Evolutionary conservation across 1,139 yeast genomes (phyloP).

Genomic region (Pichia sp.): DNA sequence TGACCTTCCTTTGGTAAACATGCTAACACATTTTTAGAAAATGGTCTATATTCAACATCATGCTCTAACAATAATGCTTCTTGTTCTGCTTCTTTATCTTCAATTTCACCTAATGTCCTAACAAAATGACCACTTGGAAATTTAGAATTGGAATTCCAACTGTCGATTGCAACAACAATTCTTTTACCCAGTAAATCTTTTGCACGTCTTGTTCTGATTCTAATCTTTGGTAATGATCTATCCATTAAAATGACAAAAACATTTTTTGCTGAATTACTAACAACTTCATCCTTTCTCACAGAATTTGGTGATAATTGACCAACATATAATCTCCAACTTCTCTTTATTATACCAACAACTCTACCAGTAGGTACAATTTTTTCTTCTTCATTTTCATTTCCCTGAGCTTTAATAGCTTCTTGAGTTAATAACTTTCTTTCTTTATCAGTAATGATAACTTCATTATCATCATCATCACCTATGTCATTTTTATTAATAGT

Average conservation of each 20-base stretch:
- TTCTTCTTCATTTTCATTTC: conserved; percentile 32
- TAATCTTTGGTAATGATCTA: conserved; percentile 74
- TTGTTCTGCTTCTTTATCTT: conserved; percentile 91
- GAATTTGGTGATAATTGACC: conserved; percentile 88
- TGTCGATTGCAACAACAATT: conserved; percentile 84
- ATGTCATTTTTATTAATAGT: conserved; percentile 54
- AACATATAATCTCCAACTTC: conserved; percentile 95
- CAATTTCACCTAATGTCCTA: conserved; percentile 81
- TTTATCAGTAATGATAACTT: conserved; percentile 56
- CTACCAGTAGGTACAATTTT: conserved; percentile 83
- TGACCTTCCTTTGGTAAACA: conserved; percentile 93
- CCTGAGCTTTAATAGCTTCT: conserved; percentile 63
- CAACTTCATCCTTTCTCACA: conserved; percentile 43
- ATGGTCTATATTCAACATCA: conserved; percentile 94
- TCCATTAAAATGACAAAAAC: conserved; percentile 90
- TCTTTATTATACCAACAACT: conserved; percentile 78
- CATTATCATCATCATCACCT: conserved; percentile 49
- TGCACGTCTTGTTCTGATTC: conserved; percentile 85
- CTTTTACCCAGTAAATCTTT: conserved; percentile 76
- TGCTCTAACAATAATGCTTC: conserved; percentile 91
- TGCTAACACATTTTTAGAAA: conserved; percentile 82
- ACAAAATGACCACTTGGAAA: conserved; percentile 95
- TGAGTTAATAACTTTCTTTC: conserved; percentile 71
- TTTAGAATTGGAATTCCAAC: conserved; percentile 82
- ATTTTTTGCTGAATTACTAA: conserved; percentile 57